Evolutionary conservation across 768 basidiomycete genomes (phyloP).

Genomic region (Steccherinum ochraceum): DNA sequence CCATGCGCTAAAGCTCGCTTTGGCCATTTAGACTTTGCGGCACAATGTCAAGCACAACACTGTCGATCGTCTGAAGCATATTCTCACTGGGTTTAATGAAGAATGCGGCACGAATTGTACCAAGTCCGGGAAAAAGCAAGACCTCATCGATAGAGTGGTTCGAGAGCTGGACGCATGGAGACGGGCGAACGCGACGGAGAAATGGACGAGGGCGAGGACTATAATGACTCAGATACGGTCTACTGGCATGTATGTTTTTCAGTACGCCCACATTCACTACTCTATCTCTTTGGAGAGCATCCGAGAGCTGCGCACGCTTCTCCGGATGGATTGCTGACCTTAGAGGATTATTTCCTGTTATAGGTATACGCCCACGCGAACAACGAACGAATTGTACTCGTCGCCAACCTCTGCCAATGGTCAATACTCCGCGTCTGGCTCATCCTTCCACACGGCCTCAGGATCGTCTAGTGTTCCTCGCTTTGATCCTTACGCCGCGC

Average conservation of each 20-base stretch:
- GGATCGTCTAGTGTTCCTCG: constrained; percentile 10
- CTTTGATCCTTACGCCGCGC: constrained; percentile 51
- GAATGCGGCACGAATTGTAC: constrained; percentile 62
- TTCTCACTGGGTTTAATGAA: constrained; percentile 71
- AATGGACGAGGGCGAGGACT: constrained; percentile 63
- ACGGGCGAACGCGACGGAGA: constrained; percentile 46
- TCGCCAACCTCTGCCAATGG: background rate
- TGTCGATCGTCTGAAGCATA: constrained; percentile 81
- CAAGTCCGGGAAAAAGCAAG: constrained; percentile 83
- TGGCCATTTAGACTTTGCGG: constrained; percentile 49
- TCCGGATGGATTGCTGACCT: background rate
- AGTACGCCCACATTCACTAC: constrained; percentile 2
- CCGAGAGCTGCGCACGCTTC: background rate
- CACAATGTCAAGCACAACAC: constrained; percentile 72
- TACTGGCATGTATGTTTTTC: constrained; percentile 51
- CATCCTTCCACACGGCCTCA: background rate
- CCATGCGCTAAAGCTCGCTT: background rate
- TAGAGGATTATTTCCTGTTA: background rate
- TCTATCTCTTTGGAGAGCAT: constrained; percentile 4
- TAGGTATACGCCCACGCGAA: background rate
- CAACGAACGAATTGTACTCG: background rate
- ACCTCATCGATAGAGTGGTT: constrained; percentile 74
- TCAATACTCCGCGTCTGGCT: background rate
- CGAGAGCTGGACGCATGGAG: constrained; percentile 56
- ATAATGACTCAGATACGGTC: constrained; percentile 63